phyloP scores from a whole-genome alignment of 306 rosid genomes.

The Boehmeria nivea region DNA sequence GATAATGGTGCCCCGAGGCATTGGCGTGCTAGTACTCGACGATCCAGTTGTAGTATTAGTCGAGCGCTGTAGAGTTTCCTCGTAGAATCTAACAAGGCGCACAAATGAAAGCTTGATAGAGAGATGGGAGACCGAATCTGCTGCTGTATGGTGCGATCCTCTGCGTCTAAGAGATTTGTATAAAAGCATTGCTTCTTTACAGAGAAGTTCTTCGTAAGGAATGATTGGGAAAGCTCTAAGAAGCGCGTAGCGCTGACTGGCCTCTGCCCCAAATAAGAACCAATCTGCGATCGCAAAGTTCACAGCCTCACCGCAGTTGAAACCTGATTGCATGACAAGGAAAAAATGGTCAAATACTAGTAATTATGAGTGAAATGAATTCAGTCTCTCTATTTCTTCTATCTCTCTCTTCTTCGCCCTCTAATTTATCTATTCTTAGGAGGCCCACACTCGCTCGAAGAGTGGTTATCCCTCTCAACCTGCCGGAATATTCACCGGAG shows the following conservation, averaged over 20 bases:
- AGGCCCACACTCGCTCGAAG: too few species aligned
- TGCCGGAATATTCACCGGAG: too few species aligned
- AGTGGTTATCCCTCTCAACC: too few species aligned
- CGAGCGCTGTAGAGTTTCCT: background rate
- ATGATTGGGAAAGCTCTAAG: background rate
- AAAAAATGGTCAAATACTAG: background rate
- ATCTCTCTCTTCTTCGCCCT: too few species aligned
- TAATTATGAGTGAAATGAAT: too few species aligned
- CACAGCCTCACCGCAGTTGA: conserved; percentile 13
- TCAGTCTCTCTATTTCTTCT: too few species aligned
- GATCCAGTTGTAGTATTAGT: background rate
- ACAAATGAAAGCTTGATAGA: background rate
- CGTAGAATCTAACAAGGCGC: background rate
- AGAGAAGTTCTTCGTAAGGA: conserved; percentile 7
- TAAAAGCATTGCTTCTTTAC: conserved; percentile 8
- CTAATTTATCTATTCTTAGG: too few species aligned
- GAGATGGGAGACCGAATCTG: background rate
- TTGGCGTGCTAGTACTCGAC: background rate
- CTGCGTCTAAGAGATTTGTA: background rate
- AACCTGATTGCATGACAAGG: background rate
- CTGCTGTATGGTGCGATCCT: too few species aligned
- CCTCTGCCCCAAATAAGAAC: conserved; percentile 4
- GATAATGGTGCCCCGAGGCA: background rate
- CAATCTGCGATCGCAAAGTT: conserved; percentile 2
- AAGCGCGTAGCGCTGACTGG: conserved; percentile 1